Evolutionary conservation across 2,329 filamentous ascomycete genomes (phyloP), one percentile per base, ranked within the genome.

Genomic region (Didymella segeticola): DNA sequence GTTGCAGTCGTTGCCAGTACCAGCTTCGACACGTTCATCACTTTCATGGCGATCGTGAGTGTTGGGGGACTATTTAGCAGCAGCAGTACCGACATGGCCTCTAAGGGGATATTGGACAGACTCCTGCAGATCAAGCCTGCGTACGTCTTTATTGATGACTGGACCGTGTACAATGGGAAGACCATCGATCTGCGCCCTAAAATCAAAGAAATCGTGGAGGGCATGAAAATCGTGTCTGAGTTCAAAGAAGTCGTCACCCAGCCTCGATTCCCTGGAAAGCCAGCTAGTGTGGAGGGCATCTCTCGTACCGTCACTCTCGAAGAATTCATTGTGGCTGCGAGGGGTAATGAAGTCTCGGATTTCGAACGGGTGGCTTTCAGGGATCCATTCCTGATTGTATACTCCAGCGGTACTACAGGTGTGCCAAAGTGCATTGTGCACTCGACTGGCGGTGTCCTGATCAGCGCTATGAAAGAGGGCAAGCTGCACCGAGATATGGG

Each of bases 361-460:
- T 87, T 91, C 54, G 81, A 82, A 31, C 81, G 86, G 31, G 77
- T 90, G 5, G 81, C 75, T 0, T 95, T 93, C 70, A 80, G 86
- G 23, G 89, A 93, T 58, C 90, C 91, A 0, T 88, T 90, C 73
- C 76, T 93, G 27, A 83, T 96, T 29, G 89, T 88, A 53, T 96
- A 91, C 67, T 84, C 88, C 0, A 90, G 87, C 1, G 91, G 91
- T 2, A 96, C 91, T 0, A 96, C 91, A 0, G 91, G 91, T 4
- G 85, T 84, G 17, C 91, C 91, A 11, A 96, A 96, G 68, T 92
- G 90, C 54, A 95, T 96, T 58, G 89, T 93, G 2, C 91, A 96
- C 71, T 87, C 86, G 1, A 82, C 85, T 1, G 89, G 89, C 3
- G 87, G 88, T 0, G 76, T 84, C 1, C 72, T 90, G 25, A 58